Conservation (phyloP, 306 rosid genomes). For the Dalbergia cochinchinensis region DNA sequence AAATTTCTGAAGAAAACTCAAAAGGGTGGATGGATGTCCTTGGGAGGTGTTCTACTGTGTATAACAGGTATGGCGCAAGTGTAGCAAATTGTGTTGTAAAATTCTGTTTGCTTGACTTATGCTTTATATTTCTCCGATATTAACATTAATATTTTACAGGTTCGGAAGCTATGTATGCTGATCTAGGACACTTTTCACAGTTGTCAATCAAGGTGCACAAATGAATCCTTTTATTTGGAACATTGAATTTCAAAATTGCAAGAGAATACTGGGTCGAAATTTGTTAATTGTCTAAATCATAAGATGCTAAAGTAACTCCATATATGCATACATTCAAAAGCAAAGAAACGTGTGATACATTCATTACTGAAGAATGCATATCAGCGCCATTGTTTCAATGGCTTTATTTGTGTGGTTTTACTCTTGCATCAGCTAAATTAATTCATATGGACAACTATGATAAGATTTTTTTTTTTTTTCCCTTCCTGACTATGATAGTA, state of each 20-base stretch:
- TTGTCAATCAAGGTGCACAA: constrained; percentile 64
- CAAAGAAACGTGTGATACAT: neutral
- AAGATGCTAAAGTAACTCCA: neutral
- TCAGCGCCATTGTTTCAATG: neutral
- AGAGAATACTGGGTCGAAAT: neutral
- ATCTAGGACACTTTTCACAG: constrained; percentile 93
- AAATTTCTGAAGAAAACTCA: constrained; percentile 85
- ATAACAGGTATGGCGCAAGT: constrained; percentile 78
- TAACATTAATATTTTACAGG: constrained; percentile 59
- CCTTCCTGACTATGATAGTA: constrained; percentile 25
- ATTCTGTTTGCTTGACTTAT: neutral
- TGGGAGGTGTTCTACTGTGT: constrained; percentile 89
- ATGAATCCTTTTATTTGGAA: constrained; percentile 30
- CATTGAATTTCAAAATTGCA: neutral
- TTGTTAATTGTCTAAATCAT: neutral
- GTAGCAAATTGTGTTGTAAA: constrained; percentile 32
- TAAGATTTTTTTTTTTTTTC: neutral
- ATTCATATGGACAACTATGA: constrained; percentile 16
- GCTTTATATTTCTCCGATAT: constrained; percentile 46
- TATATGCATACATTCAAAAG: neutral
- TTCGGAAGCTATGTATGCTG: constrained; percentile 98
- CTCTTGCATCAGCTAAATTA: constrained; percentile 1
- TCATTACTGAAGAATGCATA: constrained; percentile 26
- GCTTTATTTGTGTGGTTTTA: neutral
- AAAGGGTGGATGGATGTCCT: constrained; percentile 92